These are phyloP conservation scores for Penicillium brasilianum DNA, from an alignment of 2,329 filamentous ascomycete genomes.

Conservation along the genomic window DNA sequence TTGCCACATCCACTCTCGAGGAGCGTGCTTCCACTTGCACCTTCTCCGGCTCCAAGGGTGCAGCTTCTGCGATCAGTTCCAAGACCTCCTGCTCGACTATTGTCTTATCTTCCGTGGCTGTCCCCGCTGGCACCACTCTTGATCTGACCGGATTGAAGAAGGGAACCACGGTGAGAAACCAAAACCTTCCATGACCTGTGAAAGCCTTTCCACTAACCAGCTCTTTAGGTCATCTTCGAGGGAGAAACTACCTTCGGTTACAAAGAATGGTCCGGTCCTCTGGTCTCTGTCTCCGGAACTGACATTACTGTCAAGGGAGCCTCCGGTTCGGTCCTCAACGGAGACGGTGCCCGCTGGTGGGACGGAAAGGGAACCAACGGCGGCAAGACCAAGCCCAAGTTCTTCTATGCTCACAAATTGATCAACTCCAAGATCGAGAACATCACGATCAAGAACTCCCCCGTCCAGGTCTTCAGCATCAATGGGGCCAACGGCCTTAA, in stretches of 20 bases:
- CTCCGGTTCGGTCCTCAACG: conserved; percentile 3
- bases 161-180: conserved; percentile 17
- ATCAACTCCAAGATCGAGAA: conserved; percentile 40
- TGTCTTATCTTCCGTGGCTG: conserved; percentile 5
- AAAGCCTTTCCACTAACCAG: neutral
- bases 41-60: conserved; percentile 39
- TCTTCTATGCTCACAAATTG: conserved; percentile 58
- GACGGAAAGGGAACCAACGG: conserved; percentile 58
- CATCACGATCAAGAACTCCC: conserved; percentile 45
- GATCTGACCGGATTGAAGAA: conserved; percentile 6
- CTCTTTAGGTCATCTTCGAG: conserved; percentile 3
- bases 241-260: conserved; percentile 6
- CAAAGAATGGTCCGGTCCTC: conserved; percentile 3
- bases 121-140: conserved; percentile 5
- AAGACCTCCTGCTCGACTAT: conserved; percentile 24
- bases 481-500: conserved; percentile 58
- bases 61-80: conserved; percentile 34
- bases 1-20: conserved; percentile 10
- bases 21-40: conserved; percentile 32
- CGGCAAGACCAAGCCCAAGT: conserved; percentile 65
- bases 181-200: conserved; percentile 49
- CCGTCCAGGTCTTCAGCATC: conserved; percentile 45
- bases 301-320: conserved; percentile 6
- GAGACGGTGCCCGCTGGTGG: conserved; percentile 8
- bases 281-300: conserved; percentile 6